These are phyloP conservation scores for Aegilops tauschii DNA, from an alignment of 176 grass and related monocot genomes.

Conservation along the genomic window DNA sequence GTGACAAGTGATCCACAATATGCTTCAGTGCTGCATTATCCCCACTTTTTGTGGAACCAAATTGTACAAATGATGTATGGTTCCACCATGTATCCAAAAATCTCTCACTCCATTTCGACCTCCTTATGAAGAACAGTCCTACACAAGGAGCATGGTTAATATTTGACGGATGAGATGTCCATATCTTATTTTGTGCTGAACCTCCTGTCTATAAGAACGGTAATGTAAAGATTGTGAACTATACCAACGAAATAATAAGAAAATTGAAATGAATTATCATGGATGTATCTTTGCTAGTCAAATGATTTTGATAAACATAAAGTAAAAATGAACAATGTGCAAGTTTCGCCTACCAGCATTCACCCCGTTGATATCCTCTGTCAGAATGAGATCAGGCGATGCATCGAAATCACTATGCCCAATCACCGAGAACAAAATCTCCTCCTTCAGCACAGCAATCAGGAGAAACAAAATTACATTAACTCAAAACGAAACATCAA, in stretches of 20 bases:
- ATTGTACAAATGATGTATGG: slow-evolving; percentile 76
- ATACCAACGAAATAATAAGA: background rate
- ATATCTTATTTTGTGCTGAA: background rate
- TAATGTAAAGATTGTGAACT: background rate
- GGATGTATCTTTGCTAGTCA: background rate
- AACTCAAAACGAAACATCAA: background rate
- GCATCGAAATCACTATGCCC: slow-evolving; percentile 43
- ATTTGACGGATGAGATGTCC: background rate
- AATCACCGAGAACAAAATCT: slow-evolving; percentile 54
- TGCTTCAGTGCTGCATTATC: slow-evolving; percentile 79
- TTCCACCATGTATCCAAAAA: slow-evolving; percentile 90
- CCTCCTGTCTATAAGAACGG: background rate
- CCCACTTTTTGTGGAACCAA: slow-evolving; percentile 72
- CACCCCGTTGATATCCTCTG: slow-evolving; percentile 72
- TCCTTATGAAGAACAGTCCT: slow-evolving; percentile 81
- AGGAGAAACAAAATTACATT: background rate
- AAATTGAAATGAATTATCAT: background rate
- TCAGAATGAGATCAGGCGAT: slow-evolving; percentile 71
- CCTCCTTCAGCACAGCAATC: slow-evolving; percentile 50
- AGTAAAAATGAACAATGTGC: background rate
- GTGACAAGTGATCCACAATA: slow-evolving; percentile 47
- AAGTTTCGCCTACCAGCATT: slow-evolving; percentile 55
- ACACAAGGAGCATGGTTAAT: background rate
- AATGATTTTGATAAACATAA: background rate
- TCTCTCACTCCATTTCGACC: slow-evolving; percentile 64